These are phyloP conservation scores for Candida cerambycidarum DNA, from an alignment of 805 yeast species.

Conservation along the genomic window DNA sequence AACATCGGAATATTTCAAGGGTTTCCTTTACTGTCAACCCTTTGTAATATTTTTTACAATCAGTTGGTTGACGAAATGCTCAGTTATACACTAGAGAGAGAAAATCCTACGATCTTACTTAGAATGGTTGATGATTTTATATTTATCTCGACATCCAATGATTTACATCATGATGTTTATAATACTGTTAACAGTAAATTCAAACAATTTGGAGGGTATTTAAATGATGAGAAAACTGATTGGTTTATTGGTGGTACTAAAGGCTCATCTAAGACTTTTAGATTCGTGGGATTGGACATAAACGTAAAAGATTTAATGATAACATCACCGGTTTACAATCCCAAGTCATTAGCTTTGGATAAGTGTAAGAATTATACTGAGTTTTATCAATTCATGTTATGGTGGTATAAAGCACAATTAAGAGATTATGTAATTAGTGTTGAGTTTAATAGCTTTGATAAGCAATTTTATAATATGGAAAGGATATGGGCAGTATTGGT, in stretches of 20 bases:
- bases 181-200: constrained; percentile 18
- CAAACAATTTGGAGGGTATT: constrained; percentile 33
- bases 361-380: constrained; percentile 9
- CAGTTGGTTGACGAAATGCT: constrained; percentile 47
- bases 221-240: constrained; percentile 31
- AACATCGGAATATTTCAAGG: constrained; percentile 84
- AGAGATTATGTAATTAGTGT: constrained; percentile 17
- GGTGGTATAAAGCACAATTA: constrained; percentile 23
- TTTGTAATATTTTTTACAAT: constrained; percentile 76
- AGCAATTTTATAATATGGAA: constrained; percentile 17
- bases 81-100: constrained; percentile 12
- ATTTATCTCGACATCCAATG: constrained; percentile 51
- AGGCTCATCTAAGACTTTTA: constrained; percentile 5
- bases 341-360: constrained; percentile 8
- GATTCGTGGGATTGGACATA: constrained; percentile 34
- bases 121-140: constrained; percentile 86
- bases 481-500: constrained; percentile 8
- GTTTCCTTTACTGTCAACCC: constrained; percentile 65
- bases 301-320: constrained; percentile 8
- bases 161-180: constrained; percentile 20
- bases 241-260: constrained; percentile 15
- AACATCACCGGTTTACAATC: constrained; percentile 6
- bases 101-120: constrained; percentile 33
- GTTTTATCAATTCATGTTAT: constrained; percentile 21
- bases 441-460: constrained; percentile 13